These are phyloP conservation scores for Arthrinium phaeospermum DNA, from an alignment of 2,329 filamentous ascomycete genomes.

Conservation along the genomic window DNA sequence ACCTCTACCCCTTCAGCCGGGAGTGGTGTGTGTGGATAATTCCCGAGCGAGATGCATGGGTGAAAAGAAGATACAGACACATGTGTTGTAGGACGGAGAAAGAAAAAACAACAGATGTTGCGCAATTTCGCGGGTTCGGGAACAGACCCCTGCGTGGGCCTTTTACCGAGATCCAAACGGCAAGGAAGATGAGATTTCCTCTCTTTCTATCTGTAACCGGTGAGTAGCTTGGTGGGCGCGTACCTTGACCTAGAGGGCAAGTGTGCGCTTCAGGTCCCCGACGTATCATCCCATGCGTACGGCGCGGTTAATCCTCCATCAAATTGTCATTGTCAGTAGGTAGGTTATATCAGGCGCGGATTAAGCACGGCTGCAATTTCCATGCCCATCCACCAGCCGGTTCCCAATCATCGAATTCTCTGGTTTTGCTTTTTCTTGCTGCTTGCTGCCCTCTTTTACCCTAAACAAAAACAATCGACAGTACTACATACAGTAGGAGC, in stretches of 20 bases:
- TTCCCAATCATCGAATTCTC: background rate
- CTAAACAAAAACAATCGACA: background rate
- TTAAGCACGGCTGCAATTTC: background rate
- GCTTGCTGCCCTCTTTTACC: too few species aligned
- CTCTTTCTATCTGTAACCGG: background rate
- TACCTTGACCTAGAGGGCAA: too few species aligned
- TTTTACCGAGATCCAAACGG: conserved; percentile 16
- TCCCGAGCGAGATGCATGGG: background rate
- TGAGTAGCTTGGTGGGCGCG: background rate
- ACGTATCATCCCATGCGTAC: background rate
- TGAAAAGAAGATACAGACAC: background rate
- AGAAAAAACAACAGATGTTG: background rate
- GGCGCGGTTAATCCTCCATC: background rate
- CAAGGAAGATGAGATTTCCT: background rate
- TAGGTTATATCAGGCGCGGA: background rate
- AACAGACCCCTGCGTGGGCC: background rate
- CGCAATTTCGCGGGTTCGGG: conserved; percentile 1
- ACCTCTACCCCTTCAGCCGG: background rate
- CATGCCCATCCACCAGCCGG: background rate
- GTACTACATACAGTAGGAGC: background rate
- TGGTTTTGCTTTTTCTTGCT: background rate
- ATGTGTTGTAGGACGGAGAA: background rate
- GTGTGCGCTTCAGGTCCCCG: background rate
- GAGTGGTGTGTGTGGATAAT: background rate
- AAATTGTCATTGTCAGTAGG: background rate